Conservation (phyloP, 2,329 filamentous ascomycete species). For the Xylariales sp. region DNA sequence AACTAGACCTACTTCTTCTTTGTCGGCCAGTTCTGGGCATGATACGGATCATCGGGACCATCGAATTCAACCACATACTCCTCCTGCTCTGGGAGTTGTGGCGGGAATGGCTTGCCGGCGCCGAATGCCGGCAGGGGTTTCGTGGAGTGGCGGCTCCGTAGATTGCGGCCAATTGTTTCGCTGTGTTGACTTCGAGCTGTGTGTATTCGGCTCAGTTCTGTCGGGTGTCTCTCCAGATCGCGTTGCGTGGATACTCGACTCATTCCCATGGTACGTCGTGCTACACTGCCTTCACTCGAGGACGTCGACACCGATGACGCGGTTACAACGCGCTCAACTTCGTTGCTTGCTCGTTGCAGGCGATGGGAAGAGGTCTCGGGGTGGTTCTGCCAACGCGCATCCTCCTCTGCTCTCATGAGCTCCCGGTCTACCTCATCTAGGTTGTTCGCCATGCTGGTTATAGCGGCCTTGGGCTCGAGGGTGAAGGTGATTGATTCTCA, state of each 20-base stretch:
- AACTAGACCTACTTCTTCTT: conserved; percentile 62
- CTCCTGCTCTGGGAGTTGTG: conserved; percentile 62
- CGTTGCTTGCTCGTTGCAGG: conserved; percentile 22
- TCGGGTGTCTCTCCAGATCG: conserved; percentile 66
- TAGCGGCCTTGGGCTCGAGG: too few relatives aligned
- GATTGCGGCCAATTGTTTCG: conserved; percentile 60
- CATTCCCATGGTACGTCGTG: conserved; percentile 41
- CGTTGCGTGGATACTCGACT: conserved; percentile 59
- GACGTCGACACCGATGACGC: conserved; percentile 47
- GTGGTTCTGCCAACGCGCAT: conserved; percentile 19
- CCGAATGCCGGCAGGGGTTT: conserved; percentile 66
- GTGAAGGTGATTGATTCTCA: too few relatives aligned
- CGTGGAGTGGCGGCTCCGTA: conserved; percentile 44
- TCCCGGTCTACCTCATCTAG: conserved; percentile 52
- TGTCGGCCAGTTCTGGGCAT: conserved; percentile 82
- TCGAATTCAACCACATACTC: conserved; percentile 84
- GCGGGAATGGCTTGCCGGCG: conserved; percentile 69
- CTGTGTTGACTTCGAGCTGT: conserved; percentile 68
- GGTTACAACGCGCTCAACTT: conserved; percentile 49
- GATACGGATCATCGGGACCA: conserved; percentile 74
- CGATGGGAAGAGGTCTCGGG: conserved; percentile 16
- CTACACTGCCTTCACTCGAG: conserved; percentile 30
- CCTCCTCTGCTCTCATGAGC: conserved; percentile 45
- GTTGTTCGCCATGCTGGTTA: neutral
- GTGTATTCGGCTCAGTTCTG: conserved; percentile 65